phyloP scores from a whole-genome alignment of 352 stramenopile genomes.

The Globisporangium ultimum region DNA sequence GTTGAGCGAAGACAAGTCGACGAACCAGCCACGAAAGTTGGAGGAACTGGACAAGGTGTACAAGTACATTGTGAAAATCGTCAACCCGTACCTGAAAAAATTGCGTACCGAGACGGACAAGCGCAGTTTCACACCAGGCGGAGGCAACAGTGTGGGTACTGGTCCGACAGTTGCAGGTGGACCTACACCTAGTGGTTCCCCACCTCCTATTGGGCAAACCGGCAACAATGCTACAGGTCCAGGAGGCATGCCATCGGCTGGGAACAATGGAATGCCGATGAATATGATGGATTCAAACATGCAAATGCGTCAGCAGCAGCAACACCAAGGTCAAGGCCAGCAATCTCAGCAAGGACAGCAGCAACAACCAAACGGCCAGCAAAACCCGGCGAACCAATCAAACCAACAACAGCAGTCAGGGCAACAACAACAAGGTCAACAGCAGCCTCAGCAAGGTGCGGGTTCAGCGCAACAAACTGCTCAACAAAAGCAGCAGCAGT shows the following conservation, averaged over 20 bases:
- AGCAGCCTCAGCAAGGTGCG: slow-evolving; percentile 7
- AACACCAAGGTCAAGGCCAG: slow-evolving; percentile 26
- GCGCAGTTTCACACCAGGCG: slow-evolving; percentile 36
- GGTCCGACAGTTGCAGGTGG: background rate
- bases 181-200: background rate
- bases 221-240: background rate
- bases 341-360: slow-evolving; percentile 15
- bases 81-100: slow-evolving; percentile 86
- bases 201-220: slow-evolving; percentile 9
- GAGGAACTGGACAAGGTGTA: slow-evolving; percentile 86
- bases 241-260: slow-evolving; percentile 3
- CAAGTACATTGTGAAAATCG: slow-evolving; percentile 89
- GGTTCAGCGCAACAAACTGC: slow-evolving; percentile 22
- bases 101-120: slow-evolving; percentile 77
- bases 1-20: slow-evolving; percentile 73
- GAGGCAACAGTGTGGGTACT: slow-evolving; percentile 9
- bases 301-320: slow-evolving; percentile 28
- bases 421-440: slow-evolving; percentile 10
- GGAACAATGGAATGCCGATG: slow-evolving; percentile 10
- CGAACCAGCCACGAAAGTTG: slow-evolving; percentile 65
- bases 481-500: slow-evolving; percentile 53
- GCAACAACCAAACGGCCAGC: slow-evolving; percentile 14
- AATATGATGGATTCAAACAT: slow-evolving; percentile 25
- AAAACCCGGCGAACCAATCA: slow-evolving; percentile 13
- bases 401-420: slow-evolving; percentile 23